Percentiles rank a stretch among this genome's conserved stretches.
These are phyloP conservation scores for Sporisorium iseilematis-ciliati DNA, from an alignment of 1,284 basidiomycete genomes.

Conservation along the genomic window DNA sequence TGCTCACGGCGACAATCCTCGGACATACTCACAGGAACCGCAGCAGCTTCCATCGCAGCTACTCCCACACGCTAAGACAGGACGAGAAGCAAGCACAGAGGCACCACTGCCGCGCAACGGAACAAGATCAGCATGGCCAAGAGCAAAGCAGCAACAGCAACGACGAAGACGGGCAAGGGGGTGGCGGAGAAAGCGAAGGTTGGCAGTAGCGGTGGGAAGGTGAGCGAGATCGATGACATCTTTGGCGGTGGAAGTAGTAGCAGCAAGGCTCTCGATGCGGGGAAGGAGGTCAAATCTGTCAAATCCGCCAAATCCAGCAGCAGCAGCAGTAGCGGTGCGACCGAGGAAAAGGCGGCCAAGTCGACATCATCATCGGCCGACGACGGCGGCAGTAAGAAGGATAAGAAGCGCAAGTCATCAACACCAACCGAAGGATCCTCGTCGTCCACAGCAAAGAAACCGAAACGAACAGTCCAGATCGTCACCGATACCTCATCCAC, in stretches of 20 bases:
- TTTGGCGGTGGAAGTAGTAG: constrained; percentile 4
- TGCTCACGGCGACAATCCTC: no score
- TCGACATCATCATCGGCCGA: no score
- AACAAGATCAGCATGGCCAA: no score
- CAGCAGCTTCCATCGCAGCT: no score
- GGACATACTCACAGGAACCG: no score
- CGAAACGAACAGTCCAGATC: constrained; percentile 10
- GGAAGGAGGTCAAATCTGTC: not conserved
- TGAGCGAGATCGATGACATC: constrained; percentile 33
- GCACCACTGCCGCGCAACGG: no score
- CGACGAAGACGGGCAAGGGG: not conserved
- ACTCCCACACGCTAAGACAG: no score
- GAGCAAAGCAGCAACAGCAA: not conserved
- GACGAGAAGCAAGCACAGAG: no score
- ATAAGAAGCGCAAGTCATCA: constrained; percentile 6
- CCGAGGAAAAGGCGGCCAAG: no score
- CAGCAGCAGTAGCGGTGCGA: no score
- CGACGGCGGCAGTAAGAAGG: no score
- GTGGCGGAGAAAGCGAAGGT: not conserved
- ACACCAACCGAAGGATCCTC: not conserved
- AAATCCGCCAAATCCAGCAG: no score
- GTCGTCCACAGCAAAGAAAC: not conserved
- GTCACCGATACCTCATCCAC: constrained; percentile 20
- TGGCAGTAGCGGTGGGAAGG: not conserved
- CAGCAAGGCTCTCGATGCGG: not conserved